A percentile compares a stretch with the other conserved stretches of the same genome.
These are phyloP conservation scores for Rhynchosporium agropyri DNA, from an alignment of 2,329 filamentous ascomycete species.

Conservation along the genomic window DNA sequence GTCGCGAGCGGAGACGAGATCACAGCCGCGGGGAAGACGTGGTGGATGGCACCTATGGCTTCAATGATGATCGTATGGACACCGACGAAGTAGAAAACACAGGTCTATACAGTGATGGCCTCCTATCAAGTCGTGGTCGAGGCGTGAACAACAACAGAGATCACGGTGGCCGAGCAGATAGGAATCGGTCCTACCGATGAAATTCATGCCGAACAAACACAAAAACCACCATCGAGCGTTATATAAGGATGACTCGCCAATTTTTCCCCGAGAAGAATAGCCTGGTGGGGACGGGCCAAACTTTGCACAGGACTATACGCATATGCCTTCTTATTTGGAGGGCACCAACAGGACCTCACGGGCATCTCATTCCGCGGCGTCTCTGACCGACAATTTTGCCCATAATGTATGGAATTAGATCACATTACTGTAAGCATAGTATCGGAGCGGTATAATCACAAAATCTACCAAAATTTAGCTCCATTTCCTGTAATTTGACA, in stretches of 20 bases:
- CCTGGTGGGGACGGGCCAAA: not conserved
- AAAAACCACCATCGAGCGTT: not conserved
- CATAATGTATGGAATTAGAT: too few species aligned
- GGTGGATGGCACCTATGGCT: constrained; percentile 43
- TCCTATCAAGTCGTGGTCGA: constrained; percentile 36
- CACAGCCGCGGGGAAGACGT: constrained; percentile 37
- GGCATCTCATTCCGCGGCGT: too few species aligned
- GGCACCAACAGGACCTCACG: too few species aligned
- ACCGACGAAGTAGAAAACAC: constrained; percentile 37
- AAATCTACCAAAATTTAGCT: too few species aligned
- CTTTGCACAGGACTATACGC: too few species aligned
- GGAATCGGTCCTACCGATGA: constrained; percentile 25
- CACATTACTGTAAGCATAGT: too few species aligned
- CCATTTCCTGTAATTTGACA: too few species aligned
- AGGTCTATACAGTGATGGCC: constrained; percentile 41
- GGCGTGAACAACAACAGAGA: constrained; percentile 31
- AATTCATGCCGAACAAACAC: not conserved
- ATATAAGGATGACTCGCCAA: not conserved
- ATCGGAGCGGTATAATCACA: too few species aligned
- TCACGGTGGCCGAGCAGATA: constrained; percentile 17
- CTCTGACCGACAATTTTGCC: too few species aligned
- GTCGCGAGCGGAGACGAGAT: constrained; percentile 32
- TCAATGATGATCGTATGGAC: constrained; percentile 41
- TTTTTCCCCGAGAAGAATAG: not conserved
- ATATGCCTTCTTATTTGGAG: too few species aligned